A percentile compares a stretch with the other conserved stretches of the same genome.
These are phyloP conservation scores for Hansenula lynferdii DNA, from an alignment of 1,139 yeast genomes.

Conservation along the genomic window DNA sequence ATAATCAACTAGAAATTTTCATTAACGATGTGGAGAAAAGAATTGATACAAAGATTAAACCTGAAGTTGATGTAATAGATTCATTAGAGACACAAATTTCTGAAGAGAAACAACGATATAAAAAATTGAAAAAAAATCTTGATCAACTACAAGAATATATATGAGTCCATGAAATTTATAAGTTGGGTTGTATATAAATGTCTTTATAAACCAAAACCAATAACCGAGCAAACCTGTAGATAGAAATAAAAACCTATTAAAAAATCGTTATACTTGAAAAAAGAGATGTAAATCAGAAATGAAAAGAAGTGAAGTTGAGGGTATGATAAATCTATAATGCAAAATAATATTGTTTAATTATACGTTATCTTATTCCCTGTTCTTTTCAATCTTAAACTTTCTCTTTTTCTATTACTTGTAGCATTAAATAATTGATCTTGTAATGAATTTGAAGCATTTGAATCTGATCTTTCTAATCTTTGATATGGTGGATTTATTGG, in stretches of 20 bases:
- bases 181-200: no score
- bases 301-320: no score
- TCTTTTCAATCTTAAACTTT: slow-evolving; percentile 34
- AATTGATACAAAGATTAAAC: slow-evolving; percentile 5
- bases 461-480: slow-evolving; percentile 7
- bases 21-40: neutral
- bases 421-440: slow-evolving; percentile 24
- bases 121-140: slow-evolving; percentile 4
- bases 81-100: slow-evolving; percentile 2
- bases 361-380: slow-evolving; percentile 23
- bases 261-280: no score
- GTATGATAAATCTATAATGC: no score
- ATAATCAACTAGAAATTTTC: slow-evolving; percentile 1
- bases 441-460: neutral
- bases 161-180: no score
- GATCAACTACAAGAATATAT: neutral
- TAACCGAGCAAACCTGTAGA: no score
- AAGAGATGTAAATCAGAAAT: no score
- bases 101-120: slow-evolving; percentile 10
- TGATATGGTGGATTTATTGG: neutral
- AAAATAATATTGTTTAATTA: slow-evolving; percentile 8
- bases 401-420: slow-evolving; percentile 35
- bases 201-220: no score
- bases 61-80: slow-evolving; percentile 15
- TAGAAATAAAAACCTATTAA: no score